Percentiles rank a stretch among this genome's conserved stretches.
Conservation (phyloP, 2,329 filamentous ascomycete genomes). For the Epichloe coenophiala region DNA sequence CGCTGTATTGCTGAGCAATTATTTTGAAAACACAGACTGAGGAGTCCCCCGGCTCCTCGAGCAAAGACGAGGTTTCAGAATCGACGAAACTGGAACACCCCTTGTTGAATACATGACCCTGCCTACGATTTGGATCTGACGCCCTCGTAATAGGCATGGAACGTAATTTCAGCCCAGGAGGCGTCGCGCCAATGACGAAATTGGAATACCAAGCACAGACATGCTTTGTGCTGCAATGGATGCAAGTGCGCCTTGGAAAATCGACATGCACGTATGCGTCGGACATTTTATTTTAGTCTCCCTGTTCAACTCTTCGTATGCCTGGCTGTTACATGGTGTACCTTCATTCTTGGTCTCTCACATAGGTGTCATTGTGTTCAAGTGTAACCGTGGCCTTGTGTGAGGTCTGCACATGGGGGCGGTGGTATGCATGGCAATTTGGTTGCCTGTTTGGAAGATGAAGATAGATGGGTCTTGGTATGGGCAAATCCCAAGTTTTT, state of each 20-base stretch:
- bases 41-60: neutral
- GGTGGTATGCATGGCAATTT: neutral
- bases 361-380: neutral
- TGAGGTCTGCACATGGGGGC: neutral
- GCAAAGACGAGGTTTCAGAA: neutral
- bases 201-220: neutral
- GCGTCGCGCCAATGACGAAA: neutral
- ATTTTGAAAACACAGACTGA: neutral
- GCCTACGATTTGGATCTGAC: neutral
- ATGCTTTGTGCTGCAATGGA: neutral
- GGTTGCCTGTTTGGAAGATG: neutral
- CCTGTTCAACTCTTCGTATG: neutral
- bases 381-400: neutral
- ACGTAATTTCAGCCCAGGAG: neutral
- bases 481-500: too few relatives aligned
- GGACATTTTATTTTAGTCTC: neutral
- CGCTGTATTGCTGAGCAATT: neutral
- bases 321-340: neutral
- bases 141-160: neutral
- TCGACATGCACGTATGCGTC: conserved; percentile 2
- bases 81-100: neutral
- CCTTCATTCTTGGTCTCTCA: neutral
- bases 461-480: too few relatives aligned
- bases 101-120: neutral
- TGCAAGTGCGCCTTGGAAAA: neutral